Evolutionary conservation across 805 yeast genomes (phyloP).

Genomic region (Dipodascus geniculatus): DNA sequence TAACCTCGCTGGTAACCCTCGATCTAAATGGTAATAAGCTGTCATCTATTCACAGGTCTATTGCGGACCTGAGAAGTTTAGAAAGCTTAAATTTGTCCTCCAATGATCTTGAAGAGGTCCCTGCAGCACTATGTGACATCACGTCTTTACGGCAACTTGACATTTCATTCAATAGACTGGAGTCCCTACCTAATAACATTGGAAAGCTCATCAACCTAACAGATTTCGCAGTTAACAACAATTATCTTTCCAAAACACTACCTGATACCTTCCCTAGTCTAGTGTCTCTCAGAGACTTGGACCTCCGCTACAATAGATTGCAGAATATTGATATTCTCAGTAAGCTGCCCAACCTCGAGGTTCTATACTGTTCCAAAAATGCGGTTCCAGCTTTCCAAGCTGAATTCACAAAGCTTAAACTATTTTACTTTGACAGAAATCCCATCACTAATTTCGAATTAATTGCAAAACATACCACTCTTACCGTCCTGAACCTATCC

Average conservation of each 20-base stretch:
- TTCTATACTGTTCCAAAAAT: constrained; percentile 65
- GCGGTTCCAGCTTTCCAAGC: constrained; percentile 60
- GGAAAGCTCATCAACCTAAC: constrained; percentile 45
- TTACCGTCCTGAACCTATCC: constrained; percentile 64
- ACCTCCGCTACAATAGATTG: constrained; percentile 55
- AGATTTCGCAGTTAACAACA: constrained; percentile 65
- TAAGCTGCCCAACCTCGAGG: constrained; percentile 50
- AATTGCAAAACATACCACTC: constrained; percentile 39
- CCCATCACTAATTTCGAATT: constrained; percentile 65
- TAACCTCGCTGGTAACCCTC: constrained; percentile 41
- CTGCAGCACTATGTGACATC: constrained; percentile 48
- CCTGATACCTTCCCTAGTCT: constrained; percentile 45
- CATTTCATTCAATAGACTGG: constrained; percentile 67
- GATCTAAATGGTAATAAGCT: constrained; percentile 70
- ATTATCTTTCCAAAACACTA: constrained; percentile 41
- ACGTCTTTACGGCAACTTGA: constrained; percentile 54
- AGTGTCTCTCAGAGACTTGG: constrained; percentile 52
- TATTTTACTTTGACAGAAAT: constrained; percentile 66
- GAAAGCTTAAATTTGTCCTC: constrained; percentile 66
- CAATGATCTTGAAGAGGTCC: constrained; percentile 48
- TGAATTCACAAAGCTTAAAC: constrained; percentile 48
- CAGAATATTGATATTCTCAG: constrained; percentile 46
- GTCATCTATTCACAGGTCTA: constrained; percentile 45
- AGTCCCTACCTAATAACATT: constrained; percentile 47
- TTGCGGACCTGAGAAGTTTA: constrained; percentile 41